Evolutionary conservation across 106 monocot species (phyloP), one percentile per base, ranked within the genome.

Genomic region (Apostasia shenzhenica): DNA sequence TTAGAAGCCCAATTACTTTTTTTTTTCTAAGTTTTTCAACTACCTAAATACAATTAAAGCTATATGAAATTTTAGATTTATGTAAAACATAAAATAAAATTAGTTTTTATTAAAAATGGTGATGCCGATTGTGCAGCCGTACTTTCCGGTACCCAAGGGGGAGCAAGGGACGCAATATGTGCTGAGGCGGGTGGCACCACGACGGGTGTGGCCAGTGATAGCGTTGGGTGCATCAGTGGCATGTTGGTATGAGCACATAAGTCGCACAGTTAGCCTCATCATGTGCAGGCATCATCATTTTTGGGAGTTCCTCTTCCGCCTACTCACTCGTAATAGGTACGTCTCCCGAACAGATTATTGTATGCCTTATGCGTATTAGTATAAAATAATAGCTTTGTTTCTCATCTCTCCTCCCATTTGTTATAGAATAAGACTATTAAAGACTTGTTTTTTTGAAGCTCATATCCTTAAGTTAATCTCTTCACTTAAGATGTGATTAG

Each of bases 231-330:
- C 75, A 13, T 75, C 75, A 51, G 38, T 75, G 43, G 67, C 75
- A 0, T 75, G 75, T 6, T 76, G 75, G 75, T 76, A 68, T 8
- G 60, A 76, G 69, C 75, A 76, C 75, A 76, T 76, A 8, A 76
- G 75, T 8, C 50, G 75, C 10, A 69, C 75, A 0, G 67, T 76
- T 0, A 61, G 75, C 50, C 50, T 76, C 14, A 53, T 76, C 45
- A 76, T 76, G 26, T 76, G 75, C 59, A 76, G 62, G 69, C 68
- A 76, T 11, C 75, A 76, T n/a, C 41, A 53, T 7, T n/a, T 69
- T 3, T 76, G 68, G 75, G 75, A 69, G 53, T 69, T 76, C n/a
- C 14, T 76, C 46, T 76, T 76, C 61, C 68, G 61, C 26, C 13
- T 76, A 60, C 48, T 76, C 48, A 76, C 75, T 6, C 41, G 68